Conservation (phyloP, 768 basidiomycete species). For the Naganishia kalamii region DNA sequence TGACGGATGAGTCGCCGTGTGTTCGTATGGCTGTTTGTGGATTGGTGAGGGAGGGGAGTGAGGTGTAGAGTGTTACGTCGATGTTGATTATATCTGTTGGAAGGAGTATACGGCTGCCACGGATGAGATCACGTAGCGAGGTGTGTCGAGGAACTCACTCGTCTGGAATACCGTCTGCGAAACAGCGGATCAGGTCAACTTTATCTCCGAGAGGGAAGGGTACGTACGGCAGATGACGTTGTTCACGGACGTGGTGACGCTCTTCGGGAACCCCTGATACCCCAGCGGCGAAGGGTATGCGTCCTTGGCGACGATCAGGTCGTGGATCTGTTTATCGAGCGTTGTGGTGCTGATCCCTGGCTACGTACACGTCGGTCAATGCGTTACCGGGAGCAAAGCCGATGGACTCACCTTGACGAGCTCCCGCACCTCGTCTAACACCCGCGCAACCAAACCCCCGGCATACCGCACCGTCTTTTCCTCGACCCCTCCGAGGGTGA, state of each 20-base stretch:
- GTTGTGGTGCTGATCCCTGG: conserved; percentile 59
- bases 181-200: not conserved
- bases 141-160: conserved; percentile 54
- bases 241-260: conserved; percentile 81
- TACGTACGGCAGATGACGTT: conserved; percentile 63
- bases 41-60: not conserved
- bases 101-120: conserved; percentile 64
- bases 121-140: conserved; percentile 1
- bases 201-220: not conserved
- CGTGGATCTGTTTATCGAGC: conserved; percentile 68
- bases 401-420: conserved; percentile 33
- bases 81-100: conserved; percentile 82
- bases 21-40: conserved; percentile 56
- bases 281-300: conserved; percentile 83
- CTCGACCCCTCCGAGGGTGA: conserved; percentile 32
- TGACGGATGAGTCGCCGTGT: conserved; percentile 86
- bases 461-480: conserved; percentile 37
- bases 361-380: conserved; percentile 23
- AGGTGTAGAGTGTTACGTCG: conserved; percentile 68
- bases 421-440: conserved; percentile 56
- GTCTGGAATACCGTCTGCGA: conserved; percentile 74
- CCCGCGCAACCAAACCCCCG: conserved; percentile 42
- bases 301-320: conserved; percentile 59
- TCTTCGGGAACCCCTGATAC: conserved; percentile 68
- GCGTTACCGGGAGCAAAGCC: not conserved